These are phyloP conservation scores for Macadamia integrifolia DNA, from an alignment of 164 flowering plant species.

Conservation along the genomic window DNA sequence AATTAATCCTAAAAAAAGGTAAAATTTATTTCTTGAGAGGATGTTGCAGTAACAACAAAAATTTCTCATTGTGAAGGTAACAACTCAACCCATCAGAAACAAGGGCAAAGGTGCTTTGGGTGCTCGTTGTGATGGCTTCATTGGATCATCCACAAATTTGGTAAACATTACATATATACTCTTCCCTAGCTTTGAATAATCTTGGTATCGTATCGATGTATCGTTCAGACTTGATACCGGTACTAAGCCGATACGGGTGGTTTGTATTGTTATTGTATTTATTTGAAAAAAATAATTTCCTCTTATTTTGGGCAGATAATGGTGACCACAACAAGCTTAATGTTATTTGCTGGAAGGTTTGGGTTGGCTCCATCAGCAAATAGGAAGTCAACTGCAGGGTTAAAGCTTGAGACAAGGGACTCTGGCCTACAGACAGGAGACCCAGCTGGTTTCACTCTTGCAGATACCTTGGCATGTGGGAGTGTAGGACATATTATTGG, in stretches of 20 bases:
- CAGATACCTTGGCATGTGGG: constrained; percentile 94
- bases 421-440: constrained; percentile 95
- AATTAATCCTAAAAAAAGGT: no score
- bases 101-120: constrained; percentile 68
- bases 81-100: constrained; percentile 37
- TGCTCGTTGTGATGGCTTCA: constrained; percentile 60
- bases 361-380: constrained; percentile 96
- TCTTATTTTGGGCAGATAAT: constrained; percentile 50
- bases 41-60: neutral
- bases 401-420: constrained; percentile 81
- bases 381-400: constrained; percentile 86
- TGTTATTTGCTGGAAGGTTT: constrained; percentile 94
- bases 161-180: constrained; percentile 25
- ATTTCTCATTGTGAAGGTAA: constrained; percentile 22
- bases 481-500: constrained; percentile 86
- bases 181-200: no score
- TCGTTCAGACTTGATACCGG: no score
- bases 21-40: neutral
- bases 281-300: neutral
- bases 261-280: no score
- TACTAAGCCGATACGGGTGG: no score
- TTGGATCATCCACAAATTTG: constrained; percentile 83
- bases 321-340: constrained; percentile 69
- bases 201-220: no score
- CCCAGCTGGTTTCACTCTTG: constrained; percentile 94